phyloP scores from a whole-genome alignment of 1,139 yeast genomes.

The Wickerhamiella pararugosa region DNA sequence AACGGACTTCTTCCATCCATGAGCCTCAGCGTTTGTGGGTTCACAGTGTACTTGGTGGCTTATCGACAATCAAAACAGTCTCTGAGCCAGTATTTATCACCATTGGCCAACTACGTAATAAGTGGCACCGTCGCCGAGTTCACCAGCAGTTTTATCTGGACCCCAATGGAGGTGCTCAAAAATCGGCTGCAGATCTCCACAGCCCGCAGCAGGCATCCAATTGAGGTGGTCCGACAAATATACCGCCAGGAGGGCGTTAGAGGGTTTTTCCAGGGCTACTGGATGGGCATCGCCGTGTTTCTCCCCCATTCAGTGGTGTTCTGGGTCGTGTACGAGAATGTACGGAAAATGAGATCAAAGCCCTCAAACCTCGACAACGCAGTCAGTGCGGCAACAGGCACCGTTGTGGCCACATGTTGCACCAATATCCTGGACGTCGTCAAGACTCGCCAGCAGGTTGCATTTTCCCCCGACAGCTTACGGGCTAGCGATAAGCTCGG shows the following conservation, averaged over 20 bases:
- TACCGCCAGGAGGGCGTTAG: conserved; percentile 24
- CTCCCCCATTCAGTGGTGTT: conserved; percentile 29
- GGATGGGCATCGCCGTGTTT: conserved; percentile 30
- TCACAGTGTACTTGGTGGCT: conserved; percentile 29
- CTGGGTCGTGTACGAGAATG: conserved; percentile 27
- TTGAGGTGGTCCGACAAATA: conserved; percentile 19
- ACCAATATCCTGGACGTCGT: conserved; percentile 31
- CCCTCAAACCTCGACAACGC: conserved; percentile 8
- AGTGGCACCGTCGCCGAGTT: conserved; percentile 30
- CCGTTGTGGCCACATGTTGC: conserved; percentile 26
- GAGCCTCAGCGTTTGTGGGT: conserved; percentile 30
- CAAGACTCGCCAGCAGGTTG: conserved; percentile 32
- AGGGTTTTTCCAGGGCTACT: conserved; percentile 32
- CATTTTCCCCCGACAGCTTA: conserved; percentile 27
- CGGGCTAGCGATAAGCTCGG: conserved; percentile 28
- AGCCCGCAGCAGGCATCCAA: conserved; percentile 14
- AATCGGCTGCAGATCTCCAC: conserved; percentile 29
- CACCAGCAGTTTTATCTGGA: conserved; percentile 30
- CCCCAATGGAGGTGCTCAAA: conserved; percentile 33
- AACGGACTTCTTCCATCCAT: conserved; percentile 29
- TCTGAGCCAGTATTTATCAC: conserved; percentile 27
- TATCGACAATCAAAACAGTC: conserved; percentile 28
- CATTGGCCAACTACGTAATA: conserved; percentile 24
- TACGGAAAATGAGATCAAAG: conserved; percentile 8
- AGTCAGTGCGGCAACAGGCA: conserved; percentile 26